Evolutionary conservation across 2,329 filamentous ascomycete species (phyloP).

Genomic region (Leptographium wingfieldii): DNA sequence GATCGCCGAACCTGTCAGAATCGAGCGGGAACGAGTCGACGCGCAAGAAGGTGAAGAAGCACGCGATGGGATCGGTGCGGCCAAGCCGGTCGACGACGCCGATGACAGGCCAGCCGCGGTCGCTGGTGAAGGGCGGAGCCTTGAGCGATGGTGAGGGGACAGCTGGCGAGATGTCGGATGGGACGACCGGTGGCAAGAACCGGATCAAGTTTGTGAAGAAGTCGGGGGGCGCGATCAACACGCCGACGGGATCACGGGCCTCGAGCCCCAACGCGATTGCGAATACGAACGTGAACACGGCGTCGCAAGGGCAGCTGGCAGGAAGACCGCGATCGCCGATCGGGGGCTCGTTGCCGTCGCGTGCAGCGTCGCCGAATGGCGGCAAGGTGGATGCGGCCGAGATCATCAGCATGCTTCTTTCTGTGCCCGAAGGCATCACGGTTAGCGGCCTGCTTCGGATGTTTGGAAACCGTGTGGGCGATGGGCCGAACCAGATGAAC

Average conservation of each 20-base stretch:
- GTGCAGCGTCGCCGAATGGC: constrained; percentile 22
- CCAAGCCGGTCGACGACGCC: constrained; percentile 45
- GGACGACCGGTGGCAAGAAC: constrained; percentile 28
- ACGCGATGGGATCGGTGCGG: constrained; percentile 32
- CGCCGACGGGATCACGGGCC: constrained; percentile 47
- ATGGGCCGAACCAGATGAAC: constrained; percentile 36
- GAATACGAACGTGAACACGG: constrained; percentile 15
- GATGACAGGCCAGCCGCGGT: constrained; percentile 31
- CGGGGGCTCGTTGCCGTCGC: constrained; percentile 8
- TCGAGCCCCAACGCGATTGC: constrained; percentile 41
- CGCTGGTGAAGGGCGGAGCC: constrained; percentile 36
- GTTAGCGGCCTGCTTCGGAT: constrained; percentile 40
- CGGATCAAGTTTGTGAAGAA: constrained; percentile 40
- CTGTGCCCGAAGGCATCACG: constrained; percentile 36
- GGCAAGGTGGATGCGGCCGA: constrained; percentile 35
- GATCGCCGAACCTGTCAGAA: constrained; percentile 79
- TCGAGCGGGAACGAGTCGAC: constrained; percentile 84
- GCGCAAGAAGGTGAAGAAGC: constrained; percentile 63
- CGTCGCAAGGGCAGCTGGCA: constrained; percentile 15
- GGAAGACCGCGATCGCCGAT: constrained; percentile 14
- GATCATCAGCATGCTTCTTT: constrained; percentile 40
- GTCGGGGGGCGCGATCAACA: constrained; percentile 30
- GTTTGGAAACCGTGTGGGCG: constrained; percentile 41
- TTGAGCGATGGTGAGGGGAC: constrained; percentile 63
- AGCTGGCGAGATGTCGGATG: constrained; percentile 53